phyloP scores from a whole-genome alignment of 805 yeast species.

The Candida sakaeoensis region DNA sequence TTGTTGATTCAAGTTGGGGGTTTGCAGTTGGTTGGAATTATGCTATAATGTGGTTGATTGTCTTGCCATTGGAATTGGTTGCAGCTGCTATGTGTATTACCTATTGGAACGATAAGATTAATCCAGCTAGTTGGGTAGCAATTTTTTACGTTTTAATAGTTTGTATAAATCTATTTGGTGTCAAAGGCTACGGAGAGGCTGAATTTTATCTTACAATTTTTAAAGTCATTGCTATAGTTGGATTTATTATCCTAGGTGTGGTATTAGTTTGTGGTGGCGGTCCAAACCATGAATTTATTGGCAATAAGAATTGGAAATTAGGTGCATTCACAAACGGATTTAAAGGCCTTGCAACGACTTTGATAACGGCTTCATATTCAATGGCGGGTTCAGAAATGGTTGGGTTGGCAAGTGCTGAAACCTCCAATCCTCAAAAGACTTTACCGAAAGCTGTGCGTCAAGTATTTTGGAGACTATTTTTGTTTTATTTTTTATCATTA shows the following conservation, averaged over 20 bases:
- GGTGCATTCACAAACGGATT: constrained; percentile 37
- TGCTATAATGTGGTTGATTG: constrained; percentile 37
- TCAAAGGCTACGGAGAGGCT: constrained; percentile 36
- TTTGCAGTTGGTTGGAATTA: constrained; percentile 40
- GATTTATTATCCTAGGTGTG: constrained; percentile 34
- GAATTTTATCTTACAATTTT: constrained; percentile 29
- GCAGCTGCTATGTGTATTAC: constrained; percentile 36
- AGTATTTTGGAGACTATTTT: constrained; percentile 41
- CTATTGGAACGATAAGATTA: constrained; percentile 31
- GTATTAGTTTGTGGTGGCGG: constrained; percentile 38
- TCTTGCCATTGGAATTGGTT: constrained; percentile 34
- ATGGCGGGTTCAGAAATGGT: constrained; percentile 38
- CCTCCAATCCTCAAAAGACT: constrained; percentile 34
- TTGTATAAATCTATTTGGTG: constrained; percentile 31
- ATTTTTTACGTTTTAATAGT: constrained; percentile 29
- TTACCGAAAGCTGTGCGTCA: constrained; percentile 42
- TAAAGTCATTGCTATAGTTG: constrained; percentile 33
- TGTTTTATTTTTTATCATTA: constrained; percentile 34
- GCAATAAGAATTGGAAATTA: constrained; percentile 29
- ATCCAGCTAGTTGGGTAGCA: constrained; percentile 37
- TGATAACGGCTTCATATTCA: constrained; percentile 35
- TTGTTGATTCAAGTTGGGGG: constrained; percentile 38
- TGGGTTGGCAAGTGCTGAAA: constrained; percentile 38
- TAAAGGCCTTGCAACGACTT: constrained; percentile 36
- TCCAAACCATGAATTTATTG: constrained; percentile 33